A percentile compares a stretch with the other conserved stretches of the same genome.
Conservation (phyloP, 225 moss, liverwort and hornwort species). For the Rhytidiadelphus loreus region DNA sequence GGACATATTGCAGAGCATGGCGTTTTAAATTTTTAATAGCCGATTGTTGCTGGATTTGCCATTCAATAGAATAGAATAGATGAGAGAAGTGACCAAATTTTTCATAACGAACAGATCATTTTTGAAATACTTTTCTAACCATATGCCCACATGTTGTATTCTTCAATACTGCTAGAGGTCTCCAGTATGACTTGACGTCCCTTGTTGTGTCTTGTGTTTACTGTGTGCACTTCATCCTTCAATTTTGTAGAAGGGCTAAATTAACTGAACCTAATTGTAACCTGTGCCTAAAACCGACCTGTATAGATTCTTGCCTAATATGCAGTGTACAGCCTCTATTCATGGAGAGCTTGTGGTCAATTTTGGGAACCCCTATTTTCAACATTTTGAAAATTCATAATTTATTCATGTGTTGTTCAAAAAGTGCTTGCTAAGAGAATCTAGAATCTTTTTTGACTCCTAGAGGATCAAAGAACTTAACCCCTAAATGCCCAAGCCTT, state of each 20-base stretch:
- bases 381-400: neutral
- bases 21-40: constrained; percentile 13
- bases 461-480: neutral
- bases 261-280: neutral
- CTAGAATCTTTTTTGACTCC: neutral
- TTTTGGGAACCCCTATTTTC: neutral
- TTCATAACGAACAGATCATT: neutral
- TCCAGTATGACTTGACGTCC: neutral
- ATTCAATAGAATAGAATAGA: neutral
- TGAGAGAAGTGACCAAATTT: neutral
- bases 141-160: neutral
- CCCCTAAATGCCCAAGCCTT: no score
- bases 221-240: neutral
- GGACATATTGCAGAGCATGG: constrained; percentile 76
- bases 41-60: neutral
- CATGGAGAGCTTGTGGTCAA: no score
- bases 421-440: neutral
- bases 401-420: neutral
- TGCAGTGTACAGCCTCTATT: neutral
- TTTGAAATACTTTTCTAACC: neutral
- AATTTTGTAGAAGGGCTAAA: neutral
- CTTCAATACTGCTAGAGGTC: neutral
- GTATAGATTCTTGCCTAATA: neutral
- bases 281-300: no score
- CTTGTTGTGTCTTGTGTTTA: neutral